Conservation (phyloP, 345 rosid genomes). For the Euphorbia pulcherrima region DNA sequence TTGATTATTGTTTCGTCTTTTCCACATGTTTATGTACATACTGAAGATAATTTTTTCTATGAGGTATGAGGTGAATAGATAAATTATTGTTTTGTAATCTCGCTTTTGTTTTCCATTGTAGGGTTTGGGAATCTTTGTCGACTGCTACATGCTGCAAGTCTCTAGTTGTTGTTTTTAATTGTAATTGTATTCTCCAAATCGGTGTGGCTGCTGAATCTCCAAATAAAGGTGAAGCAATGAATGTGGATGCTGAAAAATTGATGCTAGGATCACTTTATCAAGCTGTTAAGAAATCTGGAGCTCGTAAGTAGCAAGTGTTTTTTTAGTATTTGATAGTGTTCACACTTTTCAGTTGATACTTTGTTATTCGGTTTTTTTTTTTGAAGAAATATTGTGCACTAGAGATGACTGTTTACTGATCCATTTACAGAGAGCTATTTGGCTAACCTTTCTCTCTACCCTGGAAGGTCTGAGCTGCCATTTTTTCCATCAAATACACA, state of each 20-base stretch:
- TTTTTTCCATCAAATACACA: constrained; percentile 83
- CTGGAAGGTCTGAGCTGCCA: constrained; percentile 82
- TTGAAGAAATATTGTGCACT: constrained; percentile 3
- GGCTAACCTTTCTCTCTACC: constrained; percentile 86
- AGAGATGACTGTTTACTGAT: constrained; percentile 4
- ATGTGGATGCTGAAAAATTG: constrained; percentile 54
- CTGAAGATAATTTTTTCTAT: background rate
- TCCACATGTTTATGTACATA: background rate
- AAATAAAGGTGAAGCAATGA: constrained; percentile 31
- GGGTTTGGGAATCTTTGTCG: constrained; percentile 85
- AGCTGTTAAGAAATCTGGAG: constrained; percentile 62
- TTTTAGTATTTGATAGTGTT: too few relatives aligned
- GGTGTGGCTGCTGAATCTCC: constrained; percentile 67
- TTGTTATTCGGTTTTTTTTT: constrained; percentile 3
- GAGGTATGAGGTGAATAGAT: background rate
- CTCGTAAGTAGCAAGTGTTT: constrained; percentile 46
- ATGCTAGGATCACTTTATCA: constrained; percentile 65
- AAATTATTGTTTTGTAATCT: background rate
- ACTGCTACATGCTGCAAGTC: constrained; percentile 68
- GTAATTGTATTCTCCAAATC: constrained; percentile 56
- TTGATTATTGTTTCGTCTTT: background rate
- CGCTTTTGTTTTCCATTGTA: constrained; percentile 22
- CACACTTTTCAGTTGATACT: background rate
- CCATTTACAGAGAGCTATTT: constrained; percentile 68
- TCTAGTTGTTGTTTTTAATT: constrained; percentile 57